phyloP scores from a whole-genome alignment of 2,329 filamentous ascomycete genomes.

The Colletotrichum sansevieriae region DNA sequence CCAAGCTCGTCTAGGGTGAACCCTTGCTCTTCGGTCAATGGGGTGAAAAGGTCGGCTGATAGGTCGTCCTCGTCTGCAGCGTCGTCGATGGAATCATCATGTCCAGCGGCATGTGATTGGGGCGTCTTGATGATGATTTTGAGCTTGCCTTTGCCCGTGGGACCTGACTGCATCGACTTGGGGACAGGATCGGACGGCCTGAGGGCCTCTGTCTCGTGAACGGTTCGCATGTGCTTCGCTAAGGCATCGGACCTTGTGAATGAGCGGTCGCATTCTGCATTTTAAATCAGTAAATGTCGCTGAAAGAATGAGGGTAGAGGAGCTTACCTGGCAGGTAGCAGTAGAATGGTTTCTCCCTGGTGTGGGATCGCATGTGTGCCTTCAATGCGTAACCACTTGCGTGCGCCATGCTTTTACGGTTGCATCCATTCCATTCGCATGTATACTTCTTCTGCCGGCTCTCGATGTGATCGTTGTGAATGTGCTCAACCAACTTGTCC shows the following conservation, averaged over 20 bases:
- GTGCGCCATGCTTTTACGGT: slow-evolving; percentile 88
- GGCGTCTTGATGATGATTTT: slow-evolving; percentile 75
- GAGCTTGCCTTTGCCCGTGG: slow-evolving; percentile 63
- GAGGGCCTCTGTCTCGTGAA: slow-evolving; percentile 95
- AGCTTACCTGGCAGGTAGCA: slow-evolving; percentile 88
- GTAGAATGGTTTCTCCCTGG: slow-evolving; percentile 97
- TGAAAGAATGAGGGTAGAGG: neutral
- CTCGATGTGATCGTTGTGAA: slow-evolving; percentile 94
- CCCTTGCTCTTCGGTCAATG: slow-evolving; percentile 67
- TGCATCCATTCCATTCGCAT: slow-evolving; percentile 97
- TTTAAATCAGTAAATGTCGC: slow-evolving; percentile 39
- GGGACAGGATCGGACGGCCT: slow-evolving; percentile 83
- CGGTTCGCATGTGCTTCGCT: slow-evolving; percentile 98
- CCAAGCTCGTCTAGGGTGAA: slow-evolving; percentile 76
- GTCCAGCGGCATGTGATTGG: slow-evolving; percentile 68
- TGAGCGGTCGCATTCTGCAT: slow-evolving; percentile 91
- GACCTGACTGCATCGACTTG: slow-evolving; percentile 71
- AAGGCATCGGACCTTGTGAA: slow-evolving; percentile 97
- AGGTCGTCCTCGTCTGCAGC: slow-evolving; percentile 67
- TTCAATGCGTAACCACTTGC: slow-evolving; percentile 96
- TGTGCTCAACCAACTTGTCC: slow-evolving; percentile 84
- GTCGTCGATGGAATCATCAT: slow-evolving; percentile 68
- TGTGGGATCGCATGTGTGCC: slow-evolving; percentile 98
- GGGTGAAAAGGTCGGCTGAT: slow-evolving; percentile 70
- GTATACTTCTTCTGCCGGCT: slow-evolving; percentile 95